Conservation (phyloP, 106 monocot species). For the Dioscorea zingiberensis region DNA sequence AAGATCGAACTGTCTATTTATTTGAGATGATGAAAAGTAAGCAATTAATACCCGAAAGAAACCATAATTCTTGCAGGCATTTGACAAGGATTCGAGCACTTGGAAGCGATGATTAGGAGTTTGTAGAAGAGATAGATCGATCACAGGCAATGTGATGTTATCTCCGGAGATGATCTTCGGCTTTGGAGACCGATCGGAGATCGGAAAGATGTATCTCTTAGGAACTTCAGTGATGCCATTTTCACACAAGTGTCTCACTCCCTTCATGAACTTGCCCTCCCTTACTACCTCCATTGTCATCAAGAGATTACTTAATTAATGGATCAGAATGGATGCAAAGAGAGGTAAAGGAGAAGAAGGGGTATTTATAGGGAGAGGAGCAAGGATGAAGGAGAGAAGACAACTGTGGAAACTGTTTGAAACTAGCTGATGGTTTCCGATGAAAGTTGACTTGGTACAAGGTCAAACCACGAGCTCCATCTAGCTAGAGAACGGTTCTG, state of each 20-base stretch:
- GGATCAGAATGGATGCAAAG: neutral
- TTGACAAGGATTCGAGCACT: conserved; percentile 19
- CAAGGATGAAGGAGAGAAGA: too few relatives aligned
- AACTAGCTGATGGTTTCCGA: too few relatives aligned
- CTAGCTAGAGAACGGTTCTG: too few relatives aligned
- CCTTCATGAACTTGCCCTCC: conserved; percentile 25
- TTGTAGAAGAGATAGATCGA: conserved; percentile 35
- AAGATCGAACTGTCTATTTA: too few relatives aligned
- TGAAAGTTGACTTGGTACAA: too few relatives aligned
- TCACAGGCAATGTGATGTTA: conserved; percentile 25
- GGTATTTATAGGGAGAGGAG: neutral
- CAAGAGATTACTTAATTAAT: neutral
- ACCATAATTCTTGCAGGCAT: conserved; percentile 55
- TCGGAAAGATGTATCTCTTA: conserved; percentile 41
- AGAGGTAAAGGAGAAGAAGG: neutral
- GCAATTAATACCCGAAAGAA: conserved; percentile 56
- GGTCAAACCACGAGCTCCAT: too few relatives aligned
- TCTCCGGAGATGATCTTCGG: neutral
- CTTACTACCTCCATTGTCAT: neutral
- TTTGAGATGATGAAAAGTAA: too few relatives aligned
- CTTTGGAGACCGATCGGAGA: conserved; percentile 24
- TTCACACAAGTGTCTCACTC: conserved; percentile 46
- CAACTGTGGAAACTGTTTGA: too few relatives aligned
- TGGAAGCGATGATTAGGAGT: conserved; percentile 4
- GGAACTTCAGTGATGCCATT: conserved; percentile 37